Evolutionary conservation across 2,329 filamentous ascomycete genomes (phyloP).

Genomic region (Phaeophleospora eucalypticola): DNA sequence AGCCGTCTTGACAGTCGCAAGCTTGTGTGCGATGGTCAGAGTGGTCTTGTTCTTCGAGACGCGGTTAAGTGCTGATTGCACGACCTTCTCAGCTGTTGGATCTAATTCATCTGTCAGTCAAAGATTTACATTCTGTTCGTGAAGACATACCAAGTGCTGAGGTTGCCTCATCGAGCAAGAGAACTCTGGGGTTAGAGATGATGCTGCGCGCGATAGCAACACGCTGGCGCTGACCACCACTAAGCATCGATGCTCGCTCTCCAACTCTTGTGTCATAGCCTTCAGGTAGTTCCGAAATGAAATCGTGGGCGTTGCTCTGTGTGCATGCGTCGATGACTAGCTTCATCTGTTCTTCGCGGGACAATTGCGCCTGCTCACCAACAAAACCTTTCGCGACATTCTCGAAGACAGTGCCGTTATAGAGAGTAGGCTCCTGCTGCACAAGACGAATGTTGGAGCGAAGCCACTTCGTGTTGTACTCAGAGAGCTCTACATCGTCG

Average conservation of each 20-base stretch:
- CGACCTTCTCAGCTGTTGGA: constrained; percentile 31
- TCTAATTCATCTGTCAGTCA: constrained; percentile 22
- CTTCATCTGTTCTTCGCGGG: constrained; percentile 27
- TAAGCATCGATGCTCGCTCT: constrained; percentile 32
- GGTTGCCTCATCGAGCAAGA: constrained; percentile 37
- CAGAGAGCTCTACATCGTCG: constrained; percentile 29
- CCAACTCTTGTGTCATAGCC: constrained; percentile 35
- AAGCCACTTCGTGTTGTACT: constrained; percentile 33
- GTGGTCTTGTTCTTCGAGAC: constrained; percentile 34
- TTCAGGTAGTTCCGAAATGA: constrained; percentile 35
- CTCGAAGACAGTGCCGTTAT: constrained; percentile 34
- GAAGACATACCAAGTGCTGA: not conserved
- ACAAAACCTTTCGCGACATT: constrained; percentile 36
- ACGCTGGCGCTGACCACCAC: constrained; percentile 35
- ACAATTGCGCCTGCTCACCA: constrained; percentile 35
- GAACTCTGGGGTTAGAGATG: constrained; percentile 33
- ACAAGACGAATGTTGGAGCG: constrained; percentile 30
- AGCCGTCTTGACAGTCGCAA: constrained; percentile 42
- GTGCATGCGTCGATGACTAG: constrained; percentile 35
- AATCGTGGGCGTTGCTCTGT: constrained; percentile 34
- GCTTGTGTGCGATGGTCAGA: constrained; percentile 42
- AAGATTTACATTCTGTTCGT: not conserved
- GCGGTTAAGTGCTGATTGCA: constrained; percentile 33
- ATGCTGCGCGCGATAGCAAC: constrained; percentile 37
- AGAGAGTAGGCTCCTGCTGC: constrained; percentile 36